Evolutionary conservation across 139 green algal species (phyloP).

Genomic region (Chlamydomonas incerta): DNA sequence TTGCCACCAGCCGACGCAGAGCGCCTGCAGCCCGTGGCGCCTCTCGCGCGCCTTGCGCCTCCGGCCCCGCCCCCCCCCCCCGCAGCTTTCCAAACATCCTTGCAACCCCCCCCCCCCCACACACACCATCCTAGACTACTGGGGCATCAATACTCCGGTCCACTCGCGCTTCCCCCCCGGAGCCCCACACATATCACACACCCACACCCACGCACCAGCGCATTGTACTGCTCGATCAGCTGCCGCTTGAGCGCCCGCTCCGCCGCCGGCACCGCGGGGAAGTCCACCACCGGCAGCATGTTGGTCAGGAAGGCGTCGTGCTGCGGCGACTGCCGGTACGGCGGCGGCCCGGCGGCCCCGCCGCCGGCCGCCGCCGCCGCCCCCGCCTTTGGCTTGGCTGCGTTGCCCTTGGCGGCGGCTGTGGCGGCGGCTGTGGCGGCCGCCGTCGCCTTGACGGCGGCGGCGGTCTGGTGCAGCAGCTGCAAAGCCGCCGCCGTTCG

Average conservation of each 20-base stretch:
- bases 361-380: background rate
- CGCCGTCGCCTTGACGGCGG: background rate
- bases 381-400: too few species aligned
- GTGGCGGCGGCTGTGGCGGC: background rate
- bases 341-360: background rate
- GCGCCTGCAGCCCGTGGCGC: too few species aligned
- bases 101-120: too few species aligned
- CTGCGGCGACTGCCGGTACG: background rate
- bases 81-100: too few species aligned
- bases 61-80: too few species aligned
- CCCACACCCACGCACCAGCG: background rate
- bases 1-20: too few species aligned
- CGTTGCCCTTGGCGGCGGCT: background rate
- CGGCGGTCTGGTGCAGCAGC: background rate
- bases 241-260: slow-evolving; percentile 34
- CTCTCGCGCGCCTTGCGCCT: too few species aligned
- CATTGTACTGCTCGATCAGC: slow-evolving; percentile 35
- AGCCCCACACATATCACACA: too few species aligned
- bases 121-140: too few species aligned
- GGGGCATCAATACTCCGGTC: too few species aligned
- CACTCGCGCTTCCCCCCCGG: too few species aligned
- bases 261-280: background rate
- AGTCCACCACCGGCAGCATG: slow-evolving; percentile 2
- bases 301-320: slow-evolving; percentile 28
- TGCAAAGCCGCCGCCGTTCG: too few species aligned